phyloP scores from a whole-genome alignment of 2,329 filamentous ascomycete genomes.

The Penicillium griseofulvum region DNA sequence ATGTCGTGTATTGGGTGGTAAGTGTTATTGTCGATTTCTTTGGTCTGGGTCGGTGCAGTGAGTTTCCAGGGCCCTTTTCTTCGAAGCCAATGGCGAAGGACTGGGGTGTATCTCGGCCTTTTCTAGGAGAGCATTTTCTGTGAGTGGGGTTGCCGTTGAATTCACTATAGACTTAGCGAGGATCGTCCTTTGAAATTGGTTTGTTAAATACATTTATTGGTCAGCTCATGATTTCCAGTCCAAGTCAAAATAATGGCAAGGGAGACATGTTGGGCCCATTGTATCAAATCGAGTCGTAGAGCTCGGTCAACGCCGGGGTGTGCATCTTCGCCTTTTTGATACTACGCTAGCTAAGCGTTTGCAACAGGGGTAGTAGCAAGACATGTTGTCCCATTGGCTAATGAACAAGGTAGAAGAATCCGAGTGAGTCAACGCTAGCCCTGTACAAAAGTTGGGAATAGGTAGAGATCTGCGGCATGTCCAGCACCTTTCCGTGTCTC shows the following conservation, averaged over 20 bases:
- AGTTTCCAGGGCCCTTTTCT: neutral
- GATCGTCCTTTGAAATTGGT: neutral
- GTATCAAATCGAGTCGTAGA: neutral
- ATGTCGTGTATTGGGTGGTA: conserved; percentile 35
- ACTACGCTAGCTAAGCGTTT: neutral
- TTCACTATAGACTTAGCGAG: neutral
- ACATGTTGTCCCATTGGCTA: neutral
- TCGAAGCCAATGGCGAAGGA: neutral
- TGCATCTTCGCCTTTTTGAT: neutral
- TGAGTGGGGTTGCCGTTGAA: neutral
- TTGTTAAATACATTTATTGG: neutral
- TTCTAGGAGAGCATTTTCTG: neutral
- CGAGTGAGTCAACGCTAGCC: neutral
- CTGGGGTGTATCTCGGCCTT: neutral
- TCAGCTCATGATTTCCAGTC: neutral
- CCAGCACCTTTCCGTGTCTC: neutral
- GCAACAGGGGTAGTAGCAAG: neutral
- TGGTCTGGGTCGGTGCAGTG: neutral
- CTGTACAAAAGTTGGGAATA: neutral
- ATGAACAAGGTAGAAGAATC: neutral
- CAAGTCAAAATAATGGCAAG: neutral
- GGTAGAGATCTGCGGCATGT: neutral
- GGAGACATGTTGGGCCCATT: neutral
- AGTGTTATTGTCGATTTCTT: neutral
- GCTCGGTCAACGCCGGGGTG: neutral